Conservation (phyloP, 306 rosid species). For the Ammopiptanthus mongolicus region DNA sequence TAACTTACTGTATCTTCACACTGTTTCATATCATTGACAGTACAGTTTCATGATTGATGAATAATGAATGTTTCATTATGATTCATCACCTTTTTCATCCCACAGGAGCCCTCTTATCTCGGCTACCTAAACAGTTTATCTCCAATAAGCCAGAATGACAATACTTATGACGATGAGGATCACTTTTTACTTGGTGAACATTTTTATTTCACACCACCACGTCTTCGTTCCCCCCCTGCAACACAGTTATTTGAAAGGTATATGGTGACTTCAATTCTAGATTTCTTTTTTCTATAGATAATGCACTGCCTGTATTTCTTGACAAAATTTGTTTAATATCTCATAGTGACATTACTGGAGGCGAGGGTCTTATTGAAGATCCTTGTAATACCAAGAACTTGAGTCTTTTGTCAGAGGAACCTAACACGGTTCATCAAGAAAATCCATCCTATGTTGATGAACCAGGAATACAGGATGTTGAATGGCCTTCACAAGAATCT, state of each 20-base stretch:
- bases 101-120: conserved; percentile 43
- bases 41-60: background rate
- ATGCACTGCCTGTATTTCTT: background rate
- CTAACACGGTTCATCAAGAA: background rate
- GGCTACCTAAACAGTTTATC: conserved; percentile 30
- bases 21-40: background rate
- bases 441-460: background rate
- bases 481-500: conserved; percentile 3
- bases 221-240: background rate
- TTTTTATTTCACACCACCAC: conserved; percentile 9
- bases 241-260: conserved; percentile 31
- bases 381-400: conserved; percentile 4
- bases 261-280: background rate
- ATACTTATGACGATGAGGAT: conserved; percentile 19
- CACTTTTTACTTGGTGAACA: conserved; percentile 8
- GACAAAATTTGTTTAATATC: background rate
- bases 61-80: background rate
- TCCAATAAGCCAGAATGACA: no score
- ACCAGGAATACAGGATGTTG: background rate
- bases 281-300: background rate
- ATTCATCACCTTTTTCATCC: background rate
- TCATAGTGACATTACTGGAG: background rate
- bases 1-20: background rate
- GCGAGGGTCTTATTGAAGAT: conserved; percentile 10
- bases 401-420: background rate